Percentiles rank a stretch among this genome's conserved stretches.
These are phyloP conservation scores for Erodium chrysanthum DNA, from an alignment of 441 rosid genomes.

Conservation along the genomic window DNA sequence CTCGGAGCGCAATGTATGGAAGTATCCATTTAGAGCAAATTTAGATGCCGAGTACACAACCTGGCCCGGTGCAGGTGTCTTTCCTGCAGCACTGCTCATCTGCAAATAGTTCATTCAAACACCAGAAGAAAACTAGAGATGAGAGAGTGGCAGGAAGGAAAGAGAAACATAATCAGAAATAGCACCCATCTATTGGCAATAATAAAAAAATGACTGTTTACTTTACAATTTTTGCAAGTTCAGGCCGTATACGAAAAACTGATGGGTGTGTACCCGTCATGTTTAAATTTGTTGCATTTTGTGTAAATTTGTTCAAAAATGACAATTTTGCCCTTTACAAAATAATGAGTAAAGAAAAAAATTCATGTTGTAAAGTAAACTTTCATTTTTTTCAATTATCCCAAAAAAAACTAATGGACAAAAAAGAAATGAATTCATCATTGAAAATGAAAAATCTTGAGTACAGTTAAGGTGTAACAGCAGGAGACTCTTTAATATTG, in stretches of 20 bases:
- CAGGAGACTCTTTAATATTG: neutral
- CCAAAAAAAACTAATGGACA: neutral
- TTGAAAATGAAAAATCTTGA: neutral
- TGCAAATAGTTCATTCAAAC: constrained; percentile 19
- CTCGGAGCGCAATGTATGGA: constrained; percentile 87
- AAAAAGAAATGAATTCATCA: neutral
- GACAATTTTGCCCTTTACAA: no score
- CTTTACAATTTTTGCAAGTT: no score
- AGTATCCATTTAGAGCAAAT: constrained; percentile 78
- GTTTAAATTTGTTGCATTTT: no score
- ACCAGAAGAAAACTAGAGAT: neutral
- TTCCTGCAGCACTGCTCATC: constrained; percentile 99
- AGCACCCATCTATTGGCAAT: neutral
- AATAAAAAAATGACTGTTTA: neutral
- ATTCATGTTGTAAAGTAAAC: no score
- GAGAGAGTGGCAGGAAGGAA: constrained; percentile 8
- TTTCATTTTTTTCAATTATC: no score
- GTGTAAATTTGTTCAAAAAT: no score
- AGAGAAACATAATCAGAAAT: neutral
- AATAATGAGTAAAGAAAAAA: no score
- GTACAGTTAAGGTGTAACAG: neutral
- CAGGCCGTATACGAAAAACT: no score
- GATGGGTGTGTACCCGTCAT: no score
- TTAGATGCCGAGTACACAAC: constrained; percentile 85
- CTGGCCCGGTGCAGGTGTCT: constrained; percentile 88